Percentiles rank a stretch among this genome's conserved stretches.
Conservation (phyloP, 441 rosid genomes). For the Jatropha multifida region DNA sequence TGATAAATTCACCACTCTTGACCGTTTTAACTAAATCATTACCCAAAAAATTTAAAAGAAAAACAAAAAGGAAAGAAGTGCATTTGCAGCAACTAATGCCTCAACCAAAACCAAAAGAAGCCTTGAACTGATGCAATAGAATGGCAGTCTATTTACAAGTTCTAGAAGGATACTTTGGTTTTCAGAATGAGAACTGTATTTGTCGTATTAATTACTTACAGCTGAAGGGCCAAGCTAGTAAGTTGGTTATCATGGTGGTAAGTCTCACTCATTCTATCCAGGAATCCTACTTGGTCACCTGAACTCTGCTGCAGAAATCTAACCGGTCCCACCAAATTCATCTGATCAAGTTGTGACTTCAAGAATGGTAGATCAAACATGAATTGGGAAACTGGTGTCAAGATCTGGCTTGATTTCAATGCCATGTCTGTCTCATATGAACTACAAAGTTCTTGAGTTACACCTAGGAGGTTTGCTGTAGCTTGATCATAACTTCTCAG, state of each 20-base stretch:
- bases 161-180: not conserved
- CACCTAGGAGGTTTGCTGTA: not conserved
- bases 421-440: constrained; percentile 11
- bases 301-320: constrained; percentile 18
- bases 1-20: too few species aligned
- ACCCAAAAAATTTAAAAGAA: too few species aligned
- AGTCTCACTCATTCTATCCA: constrained; percentile 14
- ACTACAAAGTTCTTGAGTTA: constrained; percentile 1
- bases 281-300: constrained; percentile 7
- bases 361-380: constrained; percentile 44
- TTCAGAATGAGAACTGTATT: not conserved
- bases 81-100: not conserved
- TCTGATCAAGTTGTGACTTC: constrained; percentile 37
- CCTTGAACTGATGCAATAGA: not conserved
- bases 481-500: constrained; percentile 11
- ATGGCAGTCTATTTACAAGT: not conserved
- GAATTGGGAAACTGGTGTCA: constrained; percentile 24
- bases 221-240: constrained; percentile 29
- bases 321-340: constrained; percentile 27
- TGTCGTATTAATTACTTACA: constrained; percentile 12
- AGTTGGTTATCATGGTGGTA: constrained; percentile 25
- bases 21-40: too few species aligned
- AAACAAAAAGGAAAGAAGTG: too few species aligned
- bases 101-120: not conserved
- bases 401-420: constrained; percentile 15